Evolutionary conservation across 139 green algal species (phyloP), one percentile per base, ranked within the genome.

Genomic region (Coccomyxa sp.): DNA sequence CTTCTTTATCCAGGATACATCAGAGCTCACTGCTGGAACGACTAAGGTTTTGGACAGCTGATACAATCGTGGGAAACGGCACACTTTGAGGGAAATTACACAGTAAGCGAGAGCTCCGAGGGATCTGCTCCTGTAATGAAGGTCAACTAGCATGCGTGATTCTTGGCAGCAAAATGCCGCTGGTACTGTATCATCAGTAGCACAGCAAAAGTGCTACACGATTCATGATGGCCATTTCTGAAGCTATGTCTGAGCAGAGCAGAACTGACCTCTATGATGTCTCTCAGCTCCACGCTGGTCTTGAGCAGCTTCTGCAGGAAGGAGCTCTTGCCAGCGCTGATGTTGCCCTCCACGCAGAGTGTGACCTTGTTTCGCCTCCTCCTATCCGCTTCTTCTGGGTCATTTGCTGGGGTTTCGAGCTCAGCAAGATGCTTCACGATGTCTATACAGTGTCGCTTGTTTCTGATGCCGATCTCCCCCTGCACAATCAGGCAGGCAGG

Each of bases 281-380:
- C 81, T 13, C 16, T 10, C 13, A 84, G 51, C 71, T 84, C 81
- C 51, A 76, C 45, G 31, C 78, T 59, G 57, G n/a, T 74, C 57
- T 84, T 67, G 1, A 79, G 57, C 13, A 93, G 75, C 31, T 93
- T 90, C 14, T 89, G 76, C 79, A 99, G 91, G 84, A 99, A 99
- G 23, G 96, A 98, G 80, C 85, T 94, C 87, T 99, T 99, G 63
- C 97, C 97, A 32, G 95, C 93, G 57, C 90, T 92, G 88, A 99
- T 99, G 89, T 99, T 99, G 57, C 97, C 97, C 88, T 99, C 96
- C 28, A 99, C 94, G 76, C 91, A 95, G 51, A 99, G 90, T 0
- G 95, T 99, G 13, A 99, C 86, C 25, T 86, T 75, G n/a, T 51
- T 58, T 58, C 38, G 63, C 63, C 18, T 71, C 63, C 18, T 68